Conservation (phyloP, 2,329 filamentous ascomycete genomes). For the Aspergillus oerlinghausenensis region DNA sequence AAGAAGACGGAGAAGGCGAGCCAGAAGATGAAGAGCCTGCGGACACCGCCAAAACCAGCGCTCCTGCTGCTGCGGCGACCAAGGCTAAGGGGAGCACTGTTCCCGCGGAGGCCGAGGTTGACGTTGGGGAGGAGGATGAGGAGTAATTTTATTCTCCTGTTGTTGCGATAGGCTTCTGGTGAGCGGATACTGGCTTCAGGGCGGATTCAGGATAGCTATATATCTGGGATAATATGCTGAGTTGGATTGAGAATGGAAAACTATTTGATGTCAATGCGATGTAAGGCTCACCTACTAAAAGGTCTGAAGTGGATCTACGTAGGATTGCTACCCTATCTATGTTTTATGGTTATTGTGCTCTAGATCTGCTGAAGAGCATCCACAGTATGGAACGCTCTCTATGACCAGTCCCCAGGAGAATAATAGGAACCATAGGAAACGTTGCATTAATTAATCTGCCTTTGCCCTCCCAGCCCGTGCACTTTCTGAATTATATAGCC, state of each 20-base stretch:
- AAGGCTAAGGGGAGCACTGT: slow-evolving; percentile 28
- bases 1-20: slow-evolving; percentile 15
- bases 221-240: not conserved
- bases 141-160: slow-evolving; percentile 3
- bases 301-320: not conserved
- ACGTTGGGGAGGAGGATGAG: slow-evolving; percentile 25
- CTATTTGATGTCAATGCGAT: not conserved
- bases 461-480: not conserved
- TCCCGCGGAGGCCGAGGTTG: slow-evolving; percentile 32
- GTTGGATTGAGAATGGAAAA: not conserved
- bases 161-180: not conserved
- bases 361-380: not conserved
- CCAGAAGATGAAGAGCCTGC: slow-evolving; percentile 16
- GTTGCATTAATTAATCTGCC: not conserved
- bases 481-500: not conserved
- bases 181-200: not conserved
- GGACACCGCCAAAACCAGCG: slow-evolving; percentile 30
- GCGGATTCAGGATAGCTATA: not conserved
- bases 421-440: not conserved
- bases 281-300: too few species aligned
- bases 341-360: not conserved
- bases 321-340: not conserved
- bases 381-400: not conserved
- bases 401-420: not conserved
- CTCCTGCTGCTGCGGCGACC: slow-evolving; percentile 28